phyloP scores from a whole-genome alignment of 306 rosid genomes.

The Quercus ilex region DNA sequence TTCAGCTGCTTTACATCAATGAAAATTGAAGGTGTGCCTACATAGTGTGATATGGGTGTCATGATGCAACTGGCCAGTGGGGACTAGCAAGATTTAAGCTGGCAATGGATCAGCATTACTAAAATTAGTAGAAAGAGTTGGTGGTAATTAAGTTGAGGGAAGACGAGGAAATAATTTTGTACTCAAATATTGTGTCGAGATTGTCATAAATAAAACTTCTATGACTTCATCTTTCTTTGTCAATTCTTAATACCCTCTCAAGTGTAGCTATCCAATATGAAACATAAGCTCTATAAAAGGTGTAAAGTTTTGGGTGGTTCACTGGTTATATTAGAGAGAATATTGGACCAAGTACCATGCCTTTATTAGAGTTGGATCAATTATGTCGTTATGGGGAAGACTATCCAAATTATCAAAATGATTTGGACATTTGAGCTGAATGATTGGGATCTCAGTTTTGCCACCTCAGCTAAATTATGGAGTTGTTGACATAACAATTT shows the following conservation, averaged over 20 bases:
- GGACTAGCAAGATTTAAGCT: neutral
- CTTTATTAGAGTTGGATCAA: too few species aligned
- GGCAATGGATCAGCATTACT: neutral
- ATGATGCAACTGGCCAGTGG: neutral
- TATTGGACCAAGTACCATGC: too few species aligned
- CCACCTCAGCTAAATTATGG: too few species aligned
- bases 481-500: too few species aligned
- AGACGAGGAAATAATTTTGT: too few species aligned
- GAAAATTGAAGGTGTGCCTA: conserved; percentile 1
- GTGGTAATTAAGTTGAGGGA: neutral
- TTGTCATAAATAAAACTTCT: neutral
- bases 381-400: too few species aligned
- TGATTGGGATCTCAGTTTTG: too few species aligned
- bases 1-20: conserved; percentile 2
- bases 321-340: too few species aligned
- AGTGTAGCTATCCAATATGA: too few species aligned
- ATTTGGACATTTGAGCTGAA: too few species aligned
- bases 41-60: neutral
- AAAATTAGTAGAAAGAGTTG: neutral
- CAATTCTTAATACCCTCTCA: too few species aligned
- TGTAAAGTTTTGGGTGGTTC: neutral
- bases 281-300: neutral
- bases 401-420: too few species aligned
- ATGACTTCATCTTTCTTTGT: neutral
- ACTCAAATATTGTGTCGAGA: neutral